Base-by-base conservation (phyloP, 2,329 filamentous ascomycete genomes). In the Chrysoporthe puriensis region DNA sequence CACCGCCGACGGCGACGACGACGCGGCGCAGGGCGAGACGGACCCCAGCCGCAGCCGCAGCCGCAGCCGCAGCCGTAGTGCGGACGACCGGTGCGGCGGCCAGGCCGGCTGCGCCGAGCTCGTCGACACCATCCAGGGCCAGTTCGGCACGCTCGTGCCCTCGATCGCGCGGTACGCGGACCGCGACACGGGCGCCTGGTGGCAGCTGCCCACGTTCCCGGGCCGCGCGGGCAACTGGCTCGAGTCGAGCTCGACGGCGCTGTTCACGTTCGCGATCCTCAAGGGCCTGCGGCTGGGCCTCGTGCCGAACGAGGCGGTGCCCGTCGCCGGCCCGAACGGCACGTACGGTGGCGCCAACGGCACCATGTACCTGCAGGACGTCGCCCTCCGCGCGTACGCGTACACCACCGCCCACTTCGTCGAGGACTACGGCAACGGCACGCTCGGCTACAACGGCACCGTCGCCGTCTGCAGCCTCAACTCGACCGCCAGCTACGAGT, bases 171-270 rank as follows among this genome's bases (percentile, higher is more conserved):
- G 73, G 11, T 77, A 79, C 0, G 81, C 81, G 32, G 82, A 85
- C 66, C 71, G 72, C 13, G 71, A 70, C 2, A 78, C 74, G 5
- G 84, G 85, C 0, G 85, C 84, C 7, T 89, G 86, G 86, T 88
- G 85, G 83, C 76, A 88, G 63, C 78, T 88, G 71, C 79, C 82
- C 66, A 75, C 79, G 36, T 82, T 84, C 65, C 79, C 82, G 0
- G 81, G 80, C 1, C 72, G 75, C 50, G 70, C 80, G 58, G 85
- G 85, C 2, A 89, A 90, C 74, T 90, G 86, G 74, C 83, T 89
- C 60, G 85, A 90, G 77, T 85, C 84, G 44, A 87, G 85, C 43
- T 86, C 82, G 8, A 84, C 84, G 1, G 86, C 85, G 3, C 86
- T 89, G 83, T 88, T 88, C 71, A 79, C 81, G 0, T 86, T 85